Evolutionary conservation across 2,329 filamentous ascomycete species (phyloP), one percentile per base, ranked within the genome.

Genomic region (Aspergillus sclerotialis): DNA sequence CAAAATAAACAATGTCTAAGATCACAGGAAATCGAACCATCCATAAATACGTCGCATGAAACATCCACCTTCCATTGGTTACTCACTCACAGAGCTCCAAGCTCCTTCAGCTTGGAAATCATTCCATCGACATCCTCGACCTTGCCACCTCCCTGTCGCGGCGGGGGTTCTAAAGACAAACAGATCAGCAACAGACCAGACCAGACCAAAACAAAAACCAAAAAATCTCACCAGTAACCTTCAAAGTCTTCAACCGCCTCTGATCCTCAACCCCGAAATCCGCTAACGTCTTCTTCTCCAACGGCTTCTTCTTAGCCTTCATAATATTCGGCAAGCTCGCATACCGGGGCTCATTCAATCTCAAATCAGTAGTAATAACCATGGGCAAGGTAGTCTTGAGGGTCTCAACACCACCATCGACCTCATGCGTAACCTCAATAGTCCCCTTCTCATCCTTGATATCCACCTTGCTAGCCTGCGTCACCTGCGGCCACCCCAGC

Each of bases 261-360:
- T 75, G 73, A 33, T 76, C 76, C 51, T 88, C 80, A 28, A 94
- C 66, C 2, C 84, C 86, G 61, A 84, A 84, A 58, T 98, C 92
- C 37, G 70, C 75, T 60, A 95, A 62, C 46, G 76, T 86, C 75
- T 87, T 83, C 82, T 95, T 96, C 55, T 92, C 87, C 51, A 98
- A 58, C 56, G 85, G 85, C 83, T 98, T 98, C 84, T 96, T 98
- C 84, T 98, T 98, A 34, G 92, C 92, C 82, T 96, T 98, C 92
- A 98, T 98, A 47, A 98, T 96, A 61, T 96, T 96, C 32, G 89
- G 90, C 76, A 98, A 64, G 64, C 80, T 94, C 14, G 90, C 92
- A 63, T 94, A 98, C 45, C 92, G 73, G 39, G 92, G 92, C 76
- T 93, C 87, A 58, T 98, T 98, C 61, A 98, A 69, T 33, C 92